A percentile compares a stretch with the other conserved stretches of the same genome.
Evolutionary conservation across 371 early-diverging fungal genomes (phyloP).

Genomic region (Coemansia sp.): DNA sequence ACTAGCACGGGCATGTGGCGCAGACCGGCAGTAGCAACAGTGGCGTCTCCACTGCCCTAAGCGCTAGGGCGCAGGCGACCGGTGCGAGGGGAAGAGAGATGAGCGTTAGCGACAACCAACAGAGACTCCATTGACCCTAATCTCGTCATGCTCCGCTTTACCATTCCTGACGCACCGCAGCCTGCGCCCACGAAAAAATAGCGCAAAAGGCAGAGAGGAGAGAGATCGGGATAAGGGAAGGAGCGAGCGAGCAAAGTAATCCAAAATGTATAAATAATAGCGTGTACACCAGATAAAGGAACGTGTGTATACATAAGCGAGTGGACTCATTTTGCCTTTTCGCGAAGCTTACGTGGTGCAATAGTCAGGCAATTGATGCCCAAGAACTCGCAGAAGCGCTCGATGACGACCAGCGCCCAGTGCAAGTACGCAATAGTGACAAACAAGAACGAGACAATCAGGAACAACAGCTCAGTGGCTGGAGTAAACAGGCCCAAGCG

Average conservation of each 20-base stretch:
- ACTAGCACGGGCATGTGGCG: too few relatives aligned
- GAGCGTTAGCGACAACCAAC: background rate
- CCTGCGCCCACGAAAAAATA: background rate
- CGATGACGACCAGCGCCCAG: slow-evolving; percentile 83
- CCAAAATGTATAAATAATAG: too few relatives aligned
- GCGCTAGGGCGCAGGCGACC: too few relatives aligned
- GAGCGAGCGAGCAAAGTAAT: too few relatives aligned
- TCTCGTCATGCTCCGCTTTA: too few relatives aligned
- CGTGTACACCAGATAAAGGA: too few relatives aligned
- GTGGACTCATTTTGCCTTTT: slow-evolving; percentile 32
- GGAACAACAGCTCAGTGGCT: slow-evolving; percentile 67
- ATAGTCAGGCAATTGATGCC: slow-evolving; percentile 84
- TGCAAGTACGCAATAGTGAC: slow-evolving; percentile 74
- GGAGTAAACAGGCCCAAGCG: slow-evolving; percentile 56
- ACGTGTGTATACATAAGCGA: too few relatives aligned
- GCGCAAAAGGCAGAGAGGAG: background rate
- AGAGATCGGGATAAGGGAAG: background rate
- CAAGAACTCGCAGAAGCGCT: slow-evolving; percentile 80
- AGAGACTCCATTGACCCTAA: too few relatives aligned
- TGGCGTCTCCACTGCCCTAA: too few relatives aligned
- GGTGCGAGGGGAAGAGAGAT: background rate
- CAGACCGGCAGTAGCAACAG: too few relatives aligned
- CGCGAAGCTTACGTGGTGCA: slow-evolving; percentile 46
- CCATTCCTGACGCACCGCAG: too few relatives aligned
- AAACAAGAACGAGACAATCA: slow-evolving; percentile 67